Conservation (phyloP, 2,329 filamentous ascomycete species). For the Aureobasidium namibiae region DNA sequence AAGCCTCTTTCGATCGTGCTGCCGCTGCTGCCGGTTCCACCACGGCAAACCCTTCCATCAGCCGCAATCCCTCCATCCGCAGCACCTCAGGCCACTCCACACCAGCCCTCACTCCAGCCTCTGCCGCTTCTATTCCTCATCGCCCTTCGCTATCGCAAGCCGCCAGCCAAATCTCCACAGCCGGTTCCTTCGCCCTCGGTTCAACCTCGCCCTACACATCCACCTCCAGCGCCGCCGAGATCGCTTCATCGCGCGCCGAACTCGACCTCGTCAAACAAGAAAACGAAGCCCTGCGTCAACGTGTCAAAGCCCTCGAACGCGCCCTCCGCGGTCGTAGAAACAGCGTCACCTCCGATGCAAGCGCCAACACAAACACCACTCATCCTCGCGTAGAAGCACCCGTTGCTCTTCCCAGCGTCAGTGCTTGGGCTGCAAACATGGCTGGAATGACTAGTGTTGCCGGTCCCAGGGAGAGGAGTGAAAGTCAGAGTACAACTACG, state of each 20-base stretch:
- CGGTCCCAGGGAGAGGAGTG: slow-evolving; percentile 26
- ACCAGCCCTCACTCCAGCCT: slow-evolving; percentile 22
- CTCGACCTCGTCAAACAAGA: slow-evolving; percentile 42
- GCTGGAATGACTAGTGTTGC: slow-evolving; percentile 22
- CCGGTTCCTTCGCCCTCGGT: slow-evolving; percentile 19
- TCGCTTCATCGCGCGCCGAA: slow-evolving; percentile 36
- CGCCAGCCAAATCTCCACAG: slow-evolving; percentile 16
- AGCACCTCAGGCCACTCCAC: slow-evolving; percentile 27
- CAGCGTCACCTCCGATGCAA: not conserved
- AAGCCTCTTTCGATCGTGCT: slow-evolving; percentile 28
- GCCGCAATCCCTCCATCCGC: slow-evolving; percentile 25
- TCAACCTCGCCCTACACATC: slow-evolving; percentile 16
- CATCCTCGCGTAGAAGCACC: not conserved
- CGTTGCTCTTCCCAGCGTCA: slow-evolving; percentile 4
- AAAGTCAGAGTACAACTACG: slow-evolving; percentile 30
- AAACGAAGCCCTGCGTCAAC: slow-evolving; percentile 39
- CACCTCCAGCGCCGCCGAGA: slow-evolving; percentile 30
- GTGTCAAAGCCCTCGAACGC: slow-evolving; percentile 40
- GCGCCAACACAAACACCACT: not conserved
- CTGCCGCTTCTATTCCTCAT: slow-evolving; percentile 20
- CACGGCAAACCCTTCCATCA: slow-evolving; percentile 16
- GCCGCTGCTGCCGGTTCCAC: slow-evolving; percentile 21
- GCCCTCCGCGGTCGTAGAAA: slow-evolving; percentile 29
- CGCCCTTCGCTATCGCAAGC: slow-evolving; percentile 26
- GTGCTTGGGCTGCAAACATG: slow-evolving; percentile 21